Evolutionary conservation across 805 yeast species (phyloP).

Genomic region (Wickerhamiella spandovensis): DNA sequence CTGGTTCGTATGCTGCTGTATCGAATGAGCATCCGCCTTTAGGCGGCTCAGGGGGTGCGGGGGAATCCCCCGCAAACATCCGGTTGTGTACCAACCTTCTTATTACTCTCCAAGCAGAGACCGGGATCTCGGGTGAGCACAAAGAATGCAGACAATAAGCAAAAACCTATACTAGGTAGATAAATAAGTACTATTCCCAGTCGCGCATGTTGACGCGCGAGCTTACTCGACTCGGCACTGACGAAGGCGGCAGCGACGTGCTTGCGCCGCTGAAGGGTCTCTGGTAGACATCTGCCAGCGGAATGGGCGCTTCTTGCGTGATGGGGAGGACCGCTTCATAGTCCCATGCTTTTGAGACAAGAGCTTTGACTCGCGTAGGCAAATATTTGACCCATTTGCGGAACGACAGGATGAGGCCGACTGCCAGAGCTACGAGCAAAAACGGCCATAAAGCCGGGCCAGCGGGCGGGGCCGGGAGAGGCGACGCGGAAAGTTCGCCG

Average conservation of each 20-base stretch:
- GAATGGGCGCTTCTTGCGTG: neutral
- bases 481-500: conserved; percentile 14
- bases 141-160: too few species aligned
- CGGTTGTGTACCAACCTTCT: too few species aligned
- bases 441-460: neutral
- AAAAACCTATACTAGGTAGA: neutral
- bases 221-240: conserved; percentile 13
- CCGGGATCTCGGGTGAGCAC: too few species aligned
- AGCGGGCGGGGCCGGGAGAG: neutral
- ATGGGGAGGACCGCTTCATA: neutral
- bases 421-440: neutral
- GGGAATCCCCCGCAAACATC: too few species aligned
- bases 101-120: too few species aligned
- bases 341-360: neutral
- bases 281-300: neutral
- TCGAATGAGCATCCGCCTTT: too few species aligned
- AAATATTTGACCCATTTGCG: conserved; percentile 1
- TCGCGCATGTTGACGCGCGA: conserved; percentile 15
- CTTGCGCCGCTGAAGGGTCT: neutral
- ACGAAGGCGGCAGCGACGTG: neutral
- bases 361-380: neutral
- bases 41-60: too few species aligned
- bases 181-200: conserved; percentile 2
- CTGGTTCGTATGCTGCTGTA: too few species aligned
- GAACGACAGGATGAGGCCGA: neutral